These are phyloP conservation scores for Astrocystis sublimbata DNA, from an alignment of 495 filamentous ascomycete species.

Conservation along the genomic window DNA sequence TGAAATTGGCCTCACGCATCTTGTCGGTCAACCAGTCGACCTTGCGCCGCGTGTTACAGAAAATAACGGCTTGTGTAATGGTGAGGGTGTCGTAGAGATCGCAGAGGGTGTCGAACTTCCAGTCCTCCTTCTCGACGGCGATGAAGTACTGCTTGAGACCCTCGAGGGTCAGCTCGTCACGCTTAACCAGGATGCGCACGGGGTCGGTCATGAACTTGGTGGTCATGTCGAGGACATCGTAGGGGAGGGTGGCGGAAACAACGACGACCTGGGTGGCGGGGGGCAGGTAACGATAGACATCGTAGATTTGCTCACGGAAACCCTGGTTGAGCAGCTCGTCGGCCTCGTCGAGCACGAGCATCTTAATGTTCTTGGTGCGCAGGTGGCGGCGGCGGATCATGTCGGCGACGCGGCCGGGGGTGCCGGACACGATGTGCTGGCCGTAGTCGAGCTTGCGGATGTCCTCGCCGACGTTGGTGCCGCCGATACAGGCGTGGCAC, in stretches of 20 bases:
- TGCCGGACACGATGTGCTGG: conserved; percentile 95
- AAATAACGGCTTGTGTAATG: conserved; percentile 99
- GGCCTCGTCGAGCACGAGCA: conserved; percentile 97
- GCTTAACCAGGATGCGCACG: conserved; percentile 98
- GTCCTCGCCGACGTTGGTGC: conserved; percentile 95
- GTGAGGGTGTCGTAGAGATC: conserved; percentile 99
- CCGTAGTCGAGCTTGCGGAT: conserved; percentile 96
- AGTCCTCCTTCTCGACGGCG: conserved; percentile 98
- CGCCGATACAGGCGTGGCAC: conserved; percentile 98
- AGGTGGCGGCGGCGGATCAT: conserved; percentile 98
- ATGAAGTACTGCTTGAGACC: conserved; percentile 99
- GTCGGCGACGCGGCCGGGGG: conserved; percentile 92
- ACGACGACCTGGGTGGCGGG: conserved; percentile 97
- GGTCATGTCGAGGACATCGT: conserved; percentile 98
- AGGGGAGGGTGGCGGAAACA: conserved; percentile 93
- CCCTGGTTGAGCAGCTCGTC: conserved; percentile 89
- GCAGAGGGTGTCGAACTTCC: conserved; percentile 99
- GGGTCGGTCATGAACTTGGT: conserved; percentile 99
- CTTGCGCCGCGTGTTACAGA: conserved; percentile 99
- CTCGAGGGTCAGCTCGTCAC: conserved; percentile 97
- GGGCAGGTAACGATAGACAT: conserved; percentile 95
- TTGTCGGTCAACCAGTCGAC: conserved; percentile 99
- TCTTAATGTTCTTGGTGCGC: conserved; percentile 94
- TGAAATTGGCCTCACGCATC: conserved; percentile 97
- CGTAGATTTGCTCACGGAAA: conserved; percentile 99